These are phyloP conservation scores for Backusella australiensis DNA, from an alignment of 192 early-diverging fungal species.

Conservation along the genomic window DNA sequence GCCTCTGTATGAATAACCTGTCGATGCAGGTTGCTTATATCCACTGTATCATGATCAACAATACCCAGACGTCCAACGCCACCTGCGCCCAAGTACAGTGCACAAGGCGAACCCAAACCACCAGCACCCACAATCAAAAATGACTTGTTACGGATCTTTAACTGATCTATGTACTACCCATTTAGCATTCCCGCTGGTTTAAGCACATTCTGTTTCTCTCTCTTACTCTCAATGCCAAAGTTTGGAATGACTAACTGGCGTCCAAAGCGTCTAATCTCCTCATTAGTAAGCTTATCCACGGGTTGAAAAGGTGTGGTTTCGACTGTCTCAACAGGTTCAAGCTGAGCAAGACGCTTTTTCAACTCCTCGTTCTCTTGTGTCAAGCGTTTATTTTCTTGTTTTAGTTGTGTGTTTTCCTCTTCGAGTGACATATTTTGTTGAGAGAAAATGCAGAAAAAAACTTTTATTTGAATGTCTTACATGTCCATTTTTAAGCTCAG, in stretches of 20 bases:
- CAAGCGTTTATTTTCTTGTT: not conserved
- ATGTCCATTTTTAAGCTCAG: not conserved
- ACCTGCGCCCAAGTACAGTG: conserved; percentile 85
- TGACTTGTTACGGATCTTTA: conserved; percentile 66
- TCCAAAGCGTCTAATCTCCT: conserved; percentile 79
- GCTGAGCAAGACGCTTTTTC: conserved; percentile 1
- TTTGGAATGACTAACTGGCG: conserved; percentile 84
- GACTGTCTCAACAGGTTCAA: conserved; percentile 4
- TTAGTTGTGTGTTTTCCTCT: not conserved
- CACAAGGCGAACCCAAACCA: conserved; percentile 86
- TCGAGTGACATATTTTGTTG: not conserved
- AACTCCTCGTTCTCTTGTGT: conserved; percentile 11
- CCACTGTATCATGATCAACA: conserved; percentile 90
- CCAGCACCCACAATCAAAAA: conserved; percentile 93
- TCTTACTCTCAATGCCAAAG: conserved; percentile 66
- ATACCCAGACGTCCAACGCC: conserved; percentile 89
- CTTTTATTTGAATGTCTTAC: not conserved
- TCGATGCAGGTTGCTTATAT: conserved; percentile 89
- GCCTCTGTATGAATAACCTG: conserved; percentile 91
- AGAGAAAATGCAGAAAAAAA: not conserved
- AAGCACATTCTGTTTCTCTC: not conserved
- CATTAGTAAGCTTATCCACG: conserved; percentile 51
- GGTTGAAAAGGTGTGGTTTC: not conserved
- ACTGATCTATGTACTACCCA: conserved; percentile 56
- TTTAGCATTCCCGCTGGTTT: not conserved